Evolutionary conservation across 768 basidiomycete species (phyloP).

Genomic region (Phanerochaete sordida): DNA sequence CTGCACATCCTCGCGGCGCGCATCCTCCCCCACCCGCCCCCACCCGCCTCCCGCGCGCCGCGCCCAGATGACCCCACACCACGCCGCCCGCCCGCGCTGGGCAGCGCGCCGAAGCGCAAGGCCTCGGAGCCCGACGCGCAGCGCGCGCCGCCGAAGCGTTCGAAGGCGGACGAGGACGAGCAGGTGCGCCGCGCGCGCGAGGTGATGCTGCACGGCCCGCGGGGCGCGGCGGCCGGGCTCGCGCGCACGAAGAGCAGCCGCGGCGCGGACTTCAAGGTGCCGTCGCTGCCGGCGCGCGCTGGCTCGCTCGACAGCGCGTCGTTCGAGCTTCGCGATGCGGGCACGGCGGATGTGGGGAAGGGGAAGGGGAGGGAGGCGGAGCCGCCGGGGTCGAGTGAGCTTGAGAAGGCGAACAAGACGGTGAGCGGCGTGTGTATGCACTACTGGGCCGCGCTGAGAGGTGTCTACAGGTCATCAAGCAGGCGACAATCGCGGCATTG

Average conservation of each 20-base stretch:
- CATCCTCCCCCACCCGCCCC: constrained; percentile 41
- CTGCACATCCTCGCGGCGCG: constrained; percentile 56
- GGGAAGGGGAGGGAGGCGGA: constrained; percentile 37
- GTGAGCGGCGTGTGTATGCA: constrained; percentile 28
- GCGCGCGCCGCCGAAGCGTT: constrained; percentile 13
- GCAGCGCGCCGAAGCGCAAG: constrained; percentile 18
- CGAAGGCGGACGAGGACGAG: constrained; percentile 20
- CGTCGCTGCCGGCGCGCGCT: constrained; percentile 11
- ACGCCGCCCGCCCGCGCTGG: constrained; percentile 52
- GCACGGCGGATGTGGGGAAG: constrained; percentile 18
- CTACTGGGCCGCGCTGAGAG: not conserved
- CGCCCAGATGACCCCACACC: constrained; percentile 81
- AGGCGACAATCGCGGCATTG: constrained; percentile 31
- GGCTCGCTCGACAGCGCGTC: constrained; percentile 1
- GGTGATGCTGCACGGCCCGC: constrained; percentile 36
- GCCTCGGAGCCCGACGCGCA: constrained; percentile 17
- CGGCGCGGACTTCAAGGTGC: constrained; percentile 23
- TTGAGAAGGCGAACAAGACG: constrained; percentile 61
- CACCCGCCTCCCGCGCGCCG: constrained; percentile 38
- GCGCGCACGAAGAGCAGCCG: constrained; percentile 1
- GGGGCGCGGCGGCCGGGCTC: constrained; percentile 13
- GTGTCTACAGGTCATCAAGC: constrained; percentile 36
- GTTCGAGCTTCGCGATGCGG: constrained; percentile 6
- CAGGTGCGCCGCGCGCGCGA: constrained; percentile 32
- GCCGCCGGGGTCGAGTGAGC: constrained; percentile 32